phyloP scores from a whole-genome alignment of 2,329 filamentous ascomycete genomes.

The Beauveria medogensis region DNA sequence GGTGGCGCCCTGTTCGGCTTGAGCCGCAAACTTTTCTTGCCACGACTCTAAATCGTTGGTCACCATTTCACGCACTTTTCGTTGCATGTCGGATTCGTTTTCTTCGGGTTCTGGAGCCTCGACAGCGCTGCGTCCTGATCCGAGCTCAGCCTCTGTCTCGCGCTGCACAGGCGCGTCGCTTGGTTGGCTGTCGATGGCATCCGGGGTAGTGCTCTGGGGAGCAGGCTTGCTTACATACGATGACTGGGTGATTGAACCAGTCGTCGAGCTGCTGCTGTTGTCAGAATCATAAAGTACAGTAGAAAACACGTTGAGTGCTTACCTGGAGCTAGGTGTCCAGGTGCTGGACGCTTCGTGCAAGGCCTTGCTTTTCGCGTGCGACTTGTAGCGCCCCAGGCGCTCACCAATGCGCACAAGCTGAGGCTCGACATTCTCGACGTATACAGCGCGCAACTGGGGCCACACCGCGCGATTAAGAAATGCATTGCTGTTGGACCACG shows the following conservation, averaged over 20 bases:
- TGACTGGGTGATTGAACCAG: conserved; percentile 14
- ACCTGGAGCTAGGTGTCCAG: conserved; percentile 4
- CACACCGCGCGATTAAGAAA: conserved; percentile 73
- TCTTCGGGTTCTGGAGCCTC: conserved; percentile 37
- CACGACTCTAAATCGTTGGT: conserved; percentile 72
- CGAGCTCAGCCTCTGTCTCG: background rate
- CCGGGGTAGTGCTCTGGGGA: conserved; percentile 21
- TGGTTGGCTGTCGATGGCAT: conserved; percentile 9
- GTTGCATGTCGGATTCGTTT: conserved; percentile 45
- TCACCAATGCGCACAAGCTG: conserved; percentile 89
- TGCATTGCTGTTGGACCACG: conserved; percentile 57
- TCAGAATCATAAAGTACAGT: background rate
- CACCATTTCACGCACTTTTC: conserved; percentile 58
- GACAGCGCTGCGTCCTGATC: conserved; percentile 26
- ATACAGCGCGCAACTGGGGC: conserved; percentile 72
- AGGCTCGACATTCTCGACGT: conserved; percentile 88
- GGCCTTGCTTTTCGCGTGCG: conserved; percentile 25
- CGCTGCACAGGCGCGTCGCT: conserved; percentile 13
- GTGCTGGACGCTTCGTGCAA: background rate
- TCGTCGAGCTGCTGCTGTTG: background rate
- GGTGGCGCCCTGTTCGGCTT: conserved; percentile 68
- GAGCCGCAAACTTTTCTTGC: conserved; percentile 81
- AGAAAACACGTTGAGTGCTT: conserved; percentile 10
- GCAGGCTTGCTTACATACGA: conserved; percentile 27
- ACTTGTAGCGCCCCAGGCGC: conserved; percentile 68